Evolutionary conservation across 345 rosid genomes (phyloP).

Genomic region (Salix dunnii): DNA sequence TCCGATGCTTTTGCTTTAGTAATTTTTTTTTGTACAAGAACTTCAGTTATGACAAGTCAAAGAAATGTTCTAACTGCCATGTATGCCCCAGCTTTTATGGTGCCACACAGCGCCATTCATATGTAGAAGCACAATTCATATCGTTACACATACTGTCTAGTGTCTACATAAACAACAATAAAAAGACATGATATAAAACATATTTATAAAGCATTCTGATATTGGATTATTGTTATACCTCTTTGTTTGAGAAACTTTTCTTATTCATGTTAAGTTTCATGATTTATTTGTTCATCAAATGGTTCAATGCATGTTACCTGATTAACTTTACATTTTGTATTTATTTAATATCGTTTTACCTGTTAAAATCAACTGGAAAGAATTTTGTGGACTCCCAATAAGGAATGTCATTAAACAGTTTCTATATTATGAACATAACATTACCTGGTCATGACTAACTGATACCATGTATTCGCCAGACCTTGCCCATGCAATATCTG

Average conservation of each 20-base stretch:
- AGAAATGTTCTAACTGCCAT: not conserved
- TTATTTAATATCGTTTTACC: not conserved
- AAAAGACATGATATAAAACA: not conserved
- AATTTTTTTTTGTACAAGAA: not conserved
- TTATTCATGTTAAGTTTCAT: not conserved
- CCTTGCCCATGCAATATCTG: constrained; percentile 80
- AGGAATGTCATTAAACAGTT: not conserved
- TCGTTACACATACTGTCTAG: not conserved
- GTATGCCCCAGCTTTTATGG: not conserved
- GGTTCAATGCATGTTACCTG: not conserved
- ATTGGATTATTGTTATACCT: not conserved
- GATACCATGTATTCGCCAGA: constrained; percentile 71
- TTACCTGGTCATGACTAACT: constrained; percentile 94
- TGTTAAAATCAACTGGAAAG: not conserved
- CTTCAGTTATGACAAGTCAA: not conserved
- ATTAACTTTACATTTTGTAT: not conserved
- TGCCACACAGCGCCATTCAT: not conserved
- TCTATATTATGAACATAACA: not conserved
- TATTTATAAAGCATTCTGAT: not conserved
- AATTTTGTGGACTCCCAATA: not conserved
- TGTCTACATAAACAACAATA: not conserved
- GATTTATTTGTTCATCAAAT: not conserved
- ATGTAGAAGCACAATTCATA: not conserved
- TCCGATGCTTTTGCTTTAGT: not conserved
- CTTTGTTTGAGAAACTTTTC: not conserved